Evolutionary conservation across 2,329 filamentous ascomycete species (phyloP), one percentile per base, ranked within the genome.

Genomic region (Hypoxylon rubiginosum): DNA sequence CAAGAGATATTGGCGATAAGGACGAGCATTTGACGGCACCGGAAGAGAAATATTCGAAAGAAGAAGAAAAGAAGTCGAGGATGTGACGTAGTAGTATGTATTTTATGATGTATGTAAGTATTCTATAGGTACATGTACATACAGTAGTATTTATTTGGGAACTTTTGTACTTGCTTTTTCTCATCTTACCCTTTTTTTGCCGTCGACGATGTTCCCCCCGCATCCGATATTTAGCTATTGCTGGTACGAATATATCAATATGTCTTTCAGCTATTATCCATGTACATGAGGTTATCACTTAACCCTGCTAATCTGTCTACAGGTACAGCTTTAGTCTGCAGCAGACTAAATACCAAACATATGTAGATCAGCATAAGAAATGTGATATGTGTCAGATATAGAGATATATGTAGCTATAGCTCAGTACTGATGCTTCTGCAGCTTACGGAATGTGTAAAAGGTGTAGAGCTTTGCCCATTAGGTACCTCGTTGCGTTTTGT

Each of bases 151-250:
- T 59, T 64, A 59, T 51, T 34, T 11, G 46, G 24, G 45, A 26
- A 39, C 45, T 64, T 60, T 26, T 2, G 19, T 48, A 51, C 34
- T 28, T 51, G 46, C 28, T n/a, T 58, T 58, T 54, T 28, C 46
- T 57, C 21, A 11, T 52, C 21, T 36, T 51, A 10, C 46, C 17
- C 9, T 43, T 43, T 30, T 39, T 52, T 15, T 57, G 41, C 53
- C 62, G 36, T 53, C 19, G 24, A 45, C 41, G 36, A 54, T 56
- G n/a, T 52, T 48, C 11, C 34, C 49, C 57, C 62, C 62, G 62
- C 58, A 62, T 26, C 62, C 58, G 30, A 45, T 34, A 50, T 57
- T 58, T 32, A 50, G 26, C 52, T 58, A 58, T 45, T 45, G 17
- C 41, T 21, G 57, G 62, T 61, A 56, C 62, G 19, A 58, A 65